Evolutionary conservation across 371 early-diverging fungal genomes (phyloP).

Genomic region (Syncephalastrum contaminatum): DNA sequence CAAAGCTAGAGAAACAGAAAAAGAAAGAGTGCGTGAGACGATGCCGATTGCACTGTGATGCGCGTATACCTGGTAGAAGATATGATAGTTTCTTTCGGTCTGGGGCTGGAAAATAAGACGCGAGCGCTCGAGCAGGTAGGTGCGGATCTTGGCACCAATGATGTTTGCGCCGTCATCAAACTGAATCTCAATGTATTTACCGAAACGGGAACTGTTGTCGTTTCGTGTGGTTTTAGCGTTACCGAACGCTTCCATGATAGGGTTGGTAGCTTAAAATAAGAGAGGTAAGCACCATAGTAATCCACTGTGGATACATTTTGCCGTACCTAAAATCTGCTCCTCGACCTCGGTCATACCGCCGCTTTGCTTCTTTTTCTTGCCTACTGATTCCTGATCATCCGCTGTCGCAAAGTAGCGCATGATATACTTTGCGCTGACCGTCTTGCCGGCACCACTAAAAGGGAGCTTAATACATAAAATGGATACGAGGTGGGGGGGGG

Average conservation of each 20-base stretch:
- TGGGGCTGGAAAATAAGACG: slow-evolving; percentile 93
- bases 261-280: slow-evolving; percentile 81
- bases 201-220: slow-evolving; percentile 98
- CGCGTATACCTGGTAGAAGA: slow-evolving; percentile 88
- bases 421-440: slow-evolving; percentile 91
- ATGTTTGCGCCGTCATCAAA: slow-evolving; percentile 82
- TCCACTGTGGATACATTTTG: not conserved
- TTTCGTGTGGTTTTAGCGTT: slow-evolving; percentile 99
- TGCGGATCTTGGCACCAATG: slow-evolving; percentile 94
- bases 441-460: slow-evolving; percentile 87
- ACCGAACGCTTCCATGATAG: slow-evolving; percentile 99
- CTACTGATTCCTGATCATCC: slow-evolving; percentile 55
- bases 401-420: slow-evolving; percentile 96
- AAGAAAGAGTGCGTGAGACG: not conserved
- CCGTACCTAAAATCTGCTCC: slow-evolving; percentile 62
- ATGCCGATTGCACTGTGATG: not conserved
- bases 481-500: no score
- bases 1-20: slow-evolving; percentile 62
- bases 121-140: slow-evolving; percentile 97
- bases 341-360: slow-evolving; percentile 68
- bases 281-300: slow-evolving; percentile 8
- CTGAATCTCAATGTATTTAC: slow-evolving; percentile 97
- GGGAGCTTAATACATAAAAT: not conserved
- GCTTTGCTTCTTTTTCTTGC: slow-evolving; percentile 21
- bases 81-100: slow-evolving; percentile 97